Evolutionary conservation across 2,329 filamentous ascomycete species (phyloP), one percentile per base, ranked within the genome.

Genomic region (Tothia fuscella): DNA sequence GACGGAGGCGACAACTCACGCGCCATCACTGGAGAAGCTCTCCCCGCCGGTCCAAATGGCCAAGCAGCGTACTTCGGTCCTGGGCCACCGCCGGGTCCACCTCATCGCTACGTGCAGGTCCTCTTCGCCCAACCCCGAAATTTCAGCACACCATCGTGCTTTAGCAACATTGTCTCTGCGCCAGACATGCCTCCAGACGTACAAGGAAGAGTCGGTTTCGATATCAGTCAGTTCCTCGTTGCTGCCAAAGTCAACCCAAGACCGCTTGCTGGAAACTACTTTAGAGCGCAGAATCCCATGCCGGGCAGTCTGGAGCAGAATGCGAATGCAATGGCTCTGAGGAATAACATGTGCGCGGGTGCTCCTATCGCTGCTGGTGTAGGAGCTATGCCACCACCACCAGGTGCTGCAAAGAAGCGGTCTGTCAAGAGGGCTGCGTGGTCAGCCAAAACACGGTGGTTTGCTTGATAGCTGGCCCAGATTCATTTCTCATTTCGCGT

Each of bases 51-150:
- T 10, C 16, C 42, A 3, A 20, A 19, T 21, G 36, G 35, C 6
- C 34, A 33, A 33, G 21, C 42, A 4, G 9, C 24, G n/a, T 45
- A 45, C 32, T 38, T 45, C 14, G 28, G 28, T n/a, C 43, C 43
- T 5, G 38, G 31, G 7, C 43, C 43, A 17, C 43, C 43, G 4
- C 43, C 43, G 4, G 43, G 43, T 5, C 40, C 43, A 4, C 9
- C 39, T 6, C 43, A 45, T n/a, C 38, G 43, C 26, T 45, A 45
- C 39, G 43, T 45, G 16, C 43, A 42, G 14, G 33, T 38, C 13
- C 32, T 45, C 30, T 45, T 43, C 19, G 43, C 43, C n/a, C 43
- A 45, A 33, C 43, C 43, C 3, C 13, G 5, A 20, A 40, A 40
- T 21, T 44, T 44, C 36, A 30, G 17, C 16, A 26, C 40, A 10